phyloP scores from a whole-genome alignment of 108 stramenopile genomes.

The Skeletonema menzelii region DNA sequence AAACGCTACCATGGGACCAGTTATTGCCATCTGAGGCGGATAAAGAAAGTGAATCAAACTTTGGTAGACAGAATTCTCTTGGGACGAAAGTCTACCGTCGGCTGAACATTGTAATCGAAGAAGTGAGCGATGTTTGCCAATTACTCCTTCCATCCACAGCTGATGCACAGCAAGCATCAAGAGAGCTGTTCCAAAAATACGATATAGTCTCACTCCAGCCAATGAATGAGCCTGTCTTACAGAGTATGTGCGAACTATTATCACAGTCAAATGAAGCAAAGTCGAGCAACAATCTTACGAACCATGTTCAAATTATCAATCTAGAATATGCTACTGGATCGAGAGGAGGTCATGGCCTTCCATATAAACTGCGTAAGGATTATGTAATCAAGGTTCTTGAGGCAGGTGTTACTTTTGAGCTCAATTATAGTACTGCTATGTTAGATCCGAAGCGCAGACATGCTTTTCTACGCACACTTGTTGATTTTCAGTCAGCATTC shows the following conservation, averaged over 20 bases:
- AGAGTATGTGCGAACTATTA: conserved; percentile 57
- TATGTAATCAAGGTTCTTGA: conserved; percentile 51
- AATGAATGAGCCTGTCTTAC: conserved; percentile 65
- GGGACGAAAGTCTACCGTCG: conserved; percentile 48
- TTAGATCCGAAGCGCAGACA: conserved; percentile 57
- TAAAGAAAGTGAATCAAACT: conserved; percentile 8
- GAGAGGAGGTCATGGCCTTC: conserved; percentile 56
- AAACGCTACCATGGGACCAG: conserved; percentile 49
- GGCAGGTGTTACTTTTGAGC: conserved; percentile 63
- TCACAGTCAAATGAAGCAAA: conserved; percentile 10
- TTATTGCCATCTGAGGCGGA: background rate
- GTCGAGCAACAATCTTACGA: background rate
- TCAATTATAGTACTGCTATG: conserved; percentile 68
- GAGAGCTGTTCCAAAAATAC: conserved; percentile 51
- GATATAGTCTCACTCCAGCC: conserved; percentile 73
- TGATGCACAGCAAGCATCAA: conserved; percentile 7
- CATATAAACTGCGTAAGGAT: conserved; percentile 56
- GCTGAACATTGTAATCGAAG: conserved; percentile 71
- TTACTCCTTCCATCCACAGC: conserved; percentile 26
- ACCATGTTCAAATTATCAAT: conserved; percentile 53
- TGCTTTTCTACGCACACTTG: conserved; percentile 55
- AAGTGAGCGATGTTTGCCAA: conserved; percentile 60
- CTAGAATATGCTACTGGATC: conserved; percentile 63
- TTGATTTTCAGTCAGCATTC: conserved; percentile 51
- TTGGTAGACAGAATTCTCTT: conserved; percentile 9